Conservation (phyloP, 1,284 basidiomycete species). For the Fomitopsis betulina region DNA sequence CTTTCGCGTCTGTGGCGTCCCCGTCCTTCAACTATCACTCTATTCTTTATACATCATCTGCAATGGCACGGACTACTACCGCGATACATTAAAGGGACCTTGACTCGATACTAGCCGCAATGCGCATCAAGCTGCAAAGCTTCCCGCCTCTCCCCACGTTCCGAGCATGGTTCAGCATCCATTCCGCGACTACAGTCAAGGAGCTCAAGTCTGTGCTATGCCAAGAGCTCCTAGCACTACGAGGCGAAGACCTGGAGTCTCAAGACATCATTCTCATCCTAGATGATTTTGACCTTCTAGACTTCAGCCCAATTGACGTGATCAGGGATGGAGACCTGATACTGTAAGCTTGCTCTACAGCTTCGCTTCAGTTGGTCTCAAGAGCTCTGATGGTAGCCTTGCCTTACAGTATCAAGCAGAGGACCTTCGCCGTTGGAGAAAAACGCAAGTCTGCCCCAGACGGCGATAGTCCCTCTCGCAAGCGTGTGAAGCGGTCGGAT, state of each 20-base stretch:
- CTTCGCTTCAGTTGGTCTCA: not conserved
- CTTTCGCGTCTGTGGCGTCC: not conserved
- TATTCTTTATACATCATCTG: too few relatives aligned
- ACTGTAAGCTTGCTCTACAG: slow-evolving; percentile 26
- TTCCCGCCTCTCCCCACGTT: slow-evolving; percentile 33
- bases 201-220: slow-evolving; percentile 28
- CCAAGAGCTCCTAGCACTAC: slow-evolving; percentile 20
- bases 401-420: slow-evolving; percentile 17
- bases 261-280: slow-evolving; percentile 30
- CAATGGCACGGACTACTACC: too few relatives aligned
- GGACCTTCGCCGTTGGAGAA: not conserved
- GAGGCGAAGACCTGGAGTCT: slow-evolving; percentile 12
- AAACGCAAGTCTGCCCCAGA: slow-evolving; percentile 17
- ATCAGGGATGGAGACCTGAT: slow-evolving; percentile 42
- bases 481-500: slow-evolving; percentile 12
- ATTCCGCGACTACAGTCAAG: slow-evolving; percentile 19
- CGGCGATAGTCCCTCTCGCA: slow-evolving; percentile 11
- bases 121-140: slow-evolving; percentile 39
- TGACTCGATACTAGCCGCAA: slow-evolving; percentile 7
- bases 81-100: not conserved
- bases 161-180: slow-evolving; percentile 38
- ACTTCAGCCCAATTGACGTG: slow-evolving; percentile 32
- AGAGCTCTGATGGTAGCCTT: slow-evolving; percentile 20
- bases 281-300: slow-evolving; percentile 42
- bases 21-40: too few relatives aligned